phyloP scores from a whole-genome alignment of 768 basidiomycete species.

The Tulasnella sp. region DNA sequence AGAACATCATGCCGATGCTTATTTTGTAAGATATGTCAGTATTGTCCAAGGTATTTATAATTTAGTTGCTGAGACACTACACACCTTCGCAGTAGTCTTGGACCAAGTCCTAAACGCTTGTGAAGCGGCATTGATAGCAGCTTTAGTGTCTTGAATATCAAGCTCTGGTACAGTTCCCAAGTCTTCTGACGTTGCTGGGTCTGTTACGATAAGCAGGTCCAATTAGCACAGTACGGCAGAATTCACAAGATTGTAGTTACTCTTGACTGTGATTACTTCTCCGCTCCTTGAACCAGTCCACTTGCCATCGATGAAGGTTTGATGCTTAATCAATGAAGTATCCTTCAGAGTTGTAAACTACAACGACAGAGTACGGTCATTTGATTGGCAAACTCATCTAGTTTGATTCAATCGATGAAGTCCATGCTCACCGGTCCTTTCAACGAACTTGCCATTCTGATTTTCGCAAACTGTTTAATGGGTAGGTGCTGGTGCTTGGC shows the following conservation, averaged over 20 bases:
- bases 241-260: slow-evolving; percentile 35
- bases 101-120: slow-evolving; percentile 78
- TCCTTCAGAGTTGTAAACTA: slow-evolving; percentile 45
- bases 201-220: slow-evolving; percentile 31
- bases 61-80: slow-evolving; percentile 12
- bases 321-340: slow-evolving; percentile 53
- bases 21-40: neutral
- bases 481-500: too few relatives aligned
- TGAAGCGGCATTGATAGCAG: slow-evolving; percentile 71
- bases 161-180: slow-evolving; percentile 85
- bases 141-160: slow-evolving; percentile 67
- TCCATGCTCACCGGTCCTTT: neutral
- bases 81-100: slow-evolving; percentile 73
- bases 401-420: neutral
- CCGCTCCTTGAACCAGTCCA: slow-evolving; percentile 73
- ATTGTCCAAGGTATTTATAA: neutral
- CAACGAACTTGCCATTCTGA: neutral
- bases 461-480: neutral
- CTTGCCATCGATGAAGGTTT: slow-evolving; percentile 72
- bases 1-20: slow-evolving; percentile 76
- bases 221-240: neutral
- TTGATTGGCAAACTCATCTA: neutral
- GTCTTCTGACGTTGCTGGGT: slow-evolving; percentile 75
- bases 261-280: slow-evolving; percentile 57
- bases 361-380: too few relatives aligned